Evolutionary conservation across 164 flowering plant genomes (phyloP).

Genomic region (Cinnamomum chago): DNA sequence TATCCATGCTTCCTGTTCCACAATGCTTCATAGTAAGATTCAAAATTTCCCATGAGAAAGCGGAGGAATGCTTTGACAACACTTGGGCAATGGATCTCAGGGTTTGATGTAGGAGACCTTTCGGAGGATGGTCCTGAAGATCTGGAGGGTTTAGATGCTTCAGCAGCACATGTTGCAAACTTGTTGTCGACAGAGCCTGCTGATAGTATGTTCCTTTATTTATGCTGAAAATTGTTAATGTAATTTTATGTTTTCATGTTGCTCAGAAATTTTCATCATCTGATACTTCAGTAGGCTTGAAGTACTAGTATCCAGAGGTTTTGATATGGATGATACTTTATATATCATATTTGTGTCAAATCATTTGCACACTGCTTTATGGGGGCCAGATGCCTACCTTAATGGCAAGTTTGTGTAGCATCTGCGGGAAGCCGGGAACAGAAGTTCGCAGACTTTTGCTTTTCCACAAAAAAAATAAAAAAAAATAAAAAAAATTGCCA

Average conservation of each 20-base stretch:
- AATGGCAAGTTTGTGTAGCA: too few species aligned
- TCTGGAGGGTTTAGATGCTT: slow-evolving; percentile 86
- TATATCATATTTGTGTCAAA: too few species aligned
- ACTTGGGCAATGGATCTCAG: slow-evolving; percentile 26
- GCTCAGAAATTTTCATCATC: background rate
- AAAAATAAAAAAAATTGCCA: too few species aligned
- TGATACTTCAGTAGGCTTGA: background rate
- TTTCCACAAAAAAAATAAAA: too few species aligned
- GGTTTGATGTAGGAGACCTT: slow-evolving; percentile 93
- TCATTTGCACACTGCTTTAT: too few species aligned
- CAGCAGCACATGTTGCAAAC: slow-evolving; percentile 94
- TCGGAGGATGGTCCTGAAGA: slow-evolving; percentile 90
- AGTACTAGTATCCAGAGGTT: background rate
- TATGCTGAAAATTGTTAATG: background rate
- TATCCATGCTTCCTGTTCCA: background rate
- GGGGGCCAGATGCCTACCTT: too few species aligned
- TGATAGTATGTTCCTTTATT: slow-evolving; percentile 49
- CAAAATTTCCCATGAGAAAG: background rate
- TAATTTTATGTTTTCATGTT: background rate
- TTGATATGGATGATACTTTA: too few species aligned
- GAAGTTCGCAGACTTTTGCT: too few species aligned
- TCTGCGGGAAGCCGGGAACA: too few species aligned
- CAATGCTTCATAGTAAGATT: background rate
- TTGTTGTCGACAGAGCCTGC: slow-evolving; percentile 92
- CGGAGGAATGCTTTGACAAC: slow-evolving; percentile 1